Conservation (phyloP, 257 asterid species). For the Solanum infundibuliforme region DNA sequence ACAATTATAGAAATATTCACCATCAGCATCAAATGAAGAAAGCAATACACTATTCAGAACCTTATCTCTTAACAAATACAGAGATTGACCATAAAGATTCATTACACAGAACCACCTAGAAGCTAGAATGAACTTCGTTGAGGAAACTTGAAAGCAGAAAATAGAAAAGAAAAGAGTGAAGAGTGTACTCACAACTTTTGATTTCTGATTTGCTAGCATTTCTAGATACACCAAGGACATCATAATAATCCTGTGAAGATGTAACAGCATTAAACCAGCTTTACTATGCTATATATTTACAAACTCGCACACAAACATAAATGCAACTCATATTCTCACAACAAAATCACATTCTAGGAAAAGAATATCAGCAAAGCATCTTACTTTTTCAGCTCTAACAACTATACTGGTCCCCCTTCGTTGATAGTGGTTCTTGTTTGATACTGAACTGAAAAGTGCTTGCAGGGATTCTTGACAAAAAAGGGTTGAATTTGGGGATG, state of each 20-base stretch:
- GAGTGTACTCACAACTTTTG: slow-evolving; percentile 63
- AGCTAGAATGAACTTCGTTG: neutral
- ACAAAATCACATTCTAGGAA: too few relatives aligned
- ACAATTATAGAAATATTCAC: neutral
- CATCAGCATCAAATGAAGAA: neutral
- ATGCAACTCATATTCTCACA: neutral
- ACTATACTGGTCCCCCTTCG: slow-evolving; percentile 51
- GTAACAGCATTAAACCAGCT: neutral
- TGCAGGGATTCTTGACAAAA: slow-evolving; percentile 45
- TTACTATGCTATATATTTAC: neutral
- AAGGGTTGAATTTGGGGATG: slow-evolving; percentile 56
- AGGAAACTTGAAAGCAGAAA: neutral
- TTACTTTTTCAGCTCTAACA: slow-evolving; percentile 83
- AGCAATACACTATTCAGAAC: neutral
- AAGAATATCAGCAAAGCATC: slow-evolving; percentile 5
- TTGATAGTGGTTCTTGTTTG: slow-evolving; percentile 25
- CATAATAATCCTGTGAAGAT: slow-evolving; percentile 63
- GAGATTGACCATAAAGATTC: neutral
- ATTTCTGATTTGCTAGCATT: slow-evolving; percentile 81
- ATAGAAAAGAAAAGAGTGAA: neutral
- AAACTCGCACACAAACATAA: neutral
- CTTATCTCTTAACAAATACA: neutral
- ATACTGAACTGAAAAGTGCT: slow-evolving; percentile 40
- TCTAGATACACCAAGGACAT: slow-evolving; percentile 87
- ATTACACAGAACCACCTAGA: neutral